Evolutionary conservation across 2,329 filamentous ascomycete species (phyloP), one percentile per base, ranked within the genome.

Genomic region (Microsporum ferrugineum): DNA sequence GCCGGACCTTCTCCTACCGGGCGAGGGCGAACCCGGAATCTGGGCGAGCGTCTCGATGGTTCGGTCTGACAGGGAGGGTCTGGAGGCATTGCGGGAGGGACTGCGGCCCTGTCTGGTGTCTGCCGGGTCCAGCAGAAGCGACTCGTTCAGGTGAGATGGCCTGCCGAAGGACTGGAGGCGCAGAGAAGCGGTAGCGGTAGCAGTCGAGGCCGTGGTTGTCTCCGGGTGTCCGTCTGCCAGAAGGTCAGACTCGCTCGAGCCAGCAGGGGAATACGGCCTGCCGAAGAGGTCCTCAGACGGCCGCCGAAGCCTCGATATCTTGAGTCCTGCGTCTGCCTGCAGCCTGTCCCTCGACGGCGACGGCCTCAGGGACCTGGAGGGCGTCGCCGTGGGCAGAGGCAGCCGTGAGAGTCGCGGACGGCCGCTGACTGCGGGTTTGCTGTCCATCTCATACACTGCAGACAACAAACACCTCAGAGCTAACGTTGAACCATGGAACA

Each of bases 1-100:
- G 69, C 81, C 76, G 77, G 89, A 89, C 6, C 82, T 78, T 60
- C 85, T 83, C 62, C 84, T 83, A 59, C 80, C 83, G 53, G 88
- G 73, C 0, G 83, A 83, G 3, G 91, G 91, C 0, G 91, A 94
- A 0, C 88, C 84, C 0, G 91, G 88, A 34, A 96, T 77, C 55
- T 85, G 83, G 2, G 90, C 82, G 4, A 96, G 77, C 0, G 89
- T 95, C 71, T 95, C 89, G 47, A 95, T 86, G 0, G 91, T 95
- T 62, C 92, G 81, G 67, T 96, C 91, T 17, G 62, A 63, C 14
- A 63, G 63, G 4, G 73, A 75, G 14, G 73, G 68, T 3, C 69
- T 68, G 33, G 62, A 60, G 36, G 61, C 62, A 47, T 36, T 61
- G 8, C 43, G 41, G 6, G 61, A 57, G 2, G 61, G 61, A 12